Evolutionary conservation across 2,329 filamentous ascomycete species (phyloP), one percentile per base, ranked within the genome.

Genomic region (Phialophora verrucosa): DNA sequence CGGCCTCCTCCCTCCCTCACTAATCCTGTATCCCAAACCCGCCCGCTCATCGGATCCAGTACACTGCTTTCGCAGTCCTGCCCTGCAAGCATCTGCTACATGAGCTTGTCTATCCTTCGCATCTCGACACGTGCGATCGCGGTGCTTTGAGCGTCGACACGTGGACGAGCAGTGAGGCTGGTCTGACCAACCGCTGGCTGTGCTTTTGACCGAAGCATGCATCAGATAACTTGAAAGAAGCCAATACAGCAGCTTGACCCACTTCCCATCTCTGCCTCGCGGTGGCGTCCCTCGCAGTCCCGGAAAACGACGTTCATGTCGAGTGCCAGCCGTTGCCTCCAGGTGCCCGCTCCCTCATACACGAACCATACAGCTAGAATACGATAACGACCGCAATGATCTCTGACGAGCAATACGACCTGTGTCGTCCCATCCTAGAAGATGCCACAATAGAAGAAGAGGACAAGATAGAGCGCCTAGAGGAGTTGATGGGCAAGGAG

Each of bases 401-500:
- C 69, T 91, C 93, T 74, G 94, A 98, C 83, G 89, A 93, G 73
- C 88, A 94, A 63, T 96, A 96, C 83, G 93, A 97, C 74, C 87
- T 95, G 75, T 97, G 93, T 78, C 87, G 96, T 77, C 91, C 92
- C 60, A 87, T 97, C 76, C 86, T 99, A 70, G 89, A 95, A 81
- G 90, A 97, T 80, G 82, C 88, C 65, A 84, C 85, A 63, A 84
- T 97, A 68, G 92, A 96, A 74, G 95, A 98, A 70, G 95, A 99
- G 80, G 94, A 97, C 76, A 96, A 95, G 83, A 94, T 91, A 57
- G 94, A 98, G 79, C 91, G 87, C 80, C 84, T 97, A 61, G 93
- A 97, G 81, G 91, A 93, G 71, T 84, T 97, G 61, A 84, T 98
- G 74, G 90, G 88, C 79, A 89, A 88, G 73, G 88, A 93, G 80